Evolutionary conservation across 495 filamentous ascomycete genomes (phyloP).

Genomic region (Pyronema domesticum): DNA sequence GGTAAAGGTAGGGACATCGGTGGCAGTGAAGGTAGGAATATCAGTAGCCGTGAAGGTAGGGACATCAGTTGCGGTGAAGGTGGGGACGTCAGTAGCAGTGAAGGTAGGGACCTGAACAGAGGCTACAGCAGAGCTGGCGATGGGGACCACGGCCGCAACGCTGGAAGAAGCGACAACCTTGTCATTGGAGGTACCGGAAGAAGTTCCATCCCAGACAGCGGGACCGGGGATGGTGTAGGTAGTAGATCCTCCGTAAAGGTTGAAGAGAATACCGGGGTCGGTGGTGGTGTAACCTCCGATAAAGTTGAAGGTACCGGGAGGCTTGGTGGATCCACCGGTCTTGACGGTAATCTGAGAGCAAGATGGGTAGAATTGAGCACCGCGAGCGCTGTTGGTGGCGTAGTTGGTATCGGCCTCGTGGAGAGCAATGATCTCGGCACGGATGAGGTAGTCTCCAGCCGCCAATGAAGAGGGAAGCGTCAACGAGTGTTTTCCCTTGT

Average conservation of each 20-base stretch:
- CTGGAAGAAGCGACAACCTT: background rate
- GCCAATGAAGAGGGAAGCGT: slow-evolving; percentile 28
- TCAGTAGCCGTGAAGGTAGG: background rate
- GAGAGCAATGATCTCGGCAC: slow-evolving; percentile 37
- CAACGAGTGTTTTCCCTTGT: slow-evolving; percentile 30
- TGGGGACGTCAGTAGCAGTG: background rate
- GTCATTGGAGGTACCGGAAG: background rate
- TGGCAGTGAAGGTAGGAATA: background rate
- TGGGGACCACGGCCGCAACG: background rate
- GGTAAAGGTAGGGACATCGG: slow-evolving; percentile 1
- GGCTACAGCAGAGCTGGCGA: background rate
- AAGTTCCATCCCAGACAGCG: slow-evolving; percentile 21
- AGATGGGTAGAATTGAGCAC: slow-evolving; percentile 37
- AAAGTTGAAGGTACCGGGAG: slow-evolving; percentile 21
- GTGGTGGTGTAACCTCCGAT: slow-evolving; percentile 29
- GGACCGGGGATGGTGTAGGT: slow-evolving; percentile 31
- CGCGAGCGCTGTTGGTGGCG: slow-evolving; percentile 25
- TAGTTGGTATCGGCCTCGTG: slow-evolving; percentile 31
- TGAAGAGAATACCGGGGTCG: slow-evolving; percentile 36
- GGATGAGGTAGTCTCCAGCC: slow-evolving; percentile 32
- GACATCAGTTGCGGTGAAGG: background rate
- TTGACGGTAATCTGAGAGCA: slow-evolving; percentile 36
- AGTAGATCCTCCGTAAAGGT: slow-evolving; percentile 28
- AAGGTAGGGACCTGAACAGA: background rate
- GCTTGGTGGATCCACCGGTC: slow-evolving; percentile 22